phyloP scores from a whole-genome alignment of 2,329 filamentous ascomycete genomes.

The Talaromyces piceae region DNA sequence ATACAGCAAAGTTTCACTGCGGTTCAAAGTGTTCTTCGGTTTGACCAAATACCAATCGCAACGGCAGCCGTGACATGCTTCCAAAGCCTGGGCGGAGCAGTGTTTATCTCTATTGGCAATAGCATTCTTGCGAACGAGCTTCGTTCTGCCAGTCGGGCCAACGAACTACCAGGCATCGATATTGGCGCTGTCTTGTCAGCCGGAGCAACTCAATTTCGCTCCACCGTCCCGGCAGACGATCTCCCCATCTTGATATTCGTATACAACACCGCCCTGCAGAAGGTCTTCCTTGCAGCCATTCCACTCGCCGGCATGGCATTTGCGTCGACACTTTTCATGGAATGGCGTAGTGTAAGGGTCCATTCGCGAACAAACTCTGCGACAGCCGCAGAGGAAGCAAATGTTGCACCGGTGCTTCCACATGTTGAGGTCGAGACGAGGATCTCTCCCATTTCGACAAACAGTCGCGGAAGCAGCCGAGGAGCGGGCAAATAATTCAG shows the following conservation, averaged over 20 bases:
- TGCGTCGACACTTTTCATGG: constrained; percentile 7
- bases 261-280: constrained; percentile 11
- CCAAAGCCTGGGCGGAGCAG: constrained; percentile 20
- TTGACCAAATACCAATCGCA: constrained; percentile 21
- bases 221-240: constrained; percentile 3
- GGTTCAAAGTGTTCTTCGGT: constrained; percentile 18
- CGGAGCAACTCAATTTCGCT: constrained; percentile 11
- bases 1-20: constrained; percentile 16
- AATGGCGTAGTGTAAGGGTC: constrained; percentile 10
- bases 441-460: constrained; percentile 9
- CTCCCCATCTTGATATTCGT: constrained; percentile 8
- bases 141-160: constrained; percentile 18
- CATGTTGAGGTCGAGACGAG: constrained; percentile 10
- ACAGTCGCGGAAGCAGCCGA: neutral
- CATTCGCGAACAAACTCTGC: neutral
- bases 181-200: constrained; percentile 7
- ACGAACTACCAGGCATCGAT: constrained; percentile 9
- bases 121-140: constrained; percentile 25
- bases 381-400: neutral
- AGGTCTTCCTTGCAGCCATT: constrained; percentile 10
- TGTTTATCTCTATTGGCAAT: constrained; percentile 24
- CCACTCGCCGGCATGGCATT: constrained; percentile 10
- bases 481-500: neutral
- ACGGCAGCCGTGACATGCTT: constrained; percentile 19
- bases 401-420: constrained; percentile 3